Evolutionary conservation across 2,329 filamentous ascomycete species (phyloP).

Genomic region (Arachnopeziza araneosa): DNA sequence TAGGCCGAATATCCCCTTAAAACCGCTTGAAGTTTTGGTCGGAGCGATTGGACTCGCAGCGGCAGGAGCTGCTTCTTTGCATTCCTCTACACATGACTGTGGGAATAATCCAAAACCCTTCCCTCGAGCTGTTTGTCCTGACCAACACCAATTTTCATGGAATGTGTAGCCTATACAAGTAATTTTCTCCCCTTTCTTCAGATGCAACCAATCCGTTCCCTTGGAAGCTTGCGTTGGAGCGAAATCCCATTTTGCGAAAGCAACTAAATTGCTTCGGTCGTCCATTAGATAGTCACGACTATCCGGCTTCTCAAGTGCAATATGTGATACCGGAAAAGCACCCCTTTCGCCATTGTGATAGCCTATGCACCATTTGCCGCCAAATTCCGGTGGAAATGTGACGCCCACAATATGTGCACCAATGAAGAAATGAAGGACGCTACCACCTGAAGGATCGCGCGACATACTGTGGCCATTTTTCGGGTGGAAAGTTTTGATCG

Average conservation of each 20-base stretch:
- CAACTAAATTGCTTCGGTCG: slow-evolving; percentile 19
- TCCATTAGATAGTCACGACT: slow-evolving; percentile 26
- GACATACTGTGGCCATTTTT: slow-evolving; percentile 16
- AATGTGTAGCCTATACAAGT: slow-evolving; percentile 24
- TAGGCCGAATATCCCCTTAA: background rate
- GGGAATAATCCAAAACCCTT: slow-evolving; percentile 29
- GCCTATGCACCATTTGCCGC: slow-evolving; percentile 26
- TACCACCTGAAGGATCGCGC: slow-evolving; percentile 25
- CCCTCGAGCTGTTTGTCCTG: slow-evolving; percentile 25
- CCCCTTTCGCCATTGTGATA: slow-evolving; percentile 29
- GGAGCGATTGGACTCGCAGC: background rate
- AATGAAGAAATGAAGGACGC: slow-evolving; percentile 24
- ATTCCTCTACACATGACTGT: slow-evolving; percentile 22
- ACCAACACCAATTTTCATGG: slow-evolving; percentile 30
- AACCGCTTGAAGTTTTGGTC: background rate
- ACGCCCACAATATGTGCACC: slow-evolving; percentile 29
- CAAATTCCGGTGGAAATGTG: slow-evolving; percentile 25
- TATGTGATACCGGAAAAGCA: slow-evolving; percentile 22
- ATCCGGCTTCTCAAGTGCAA: slow-evolving; percentile 21
- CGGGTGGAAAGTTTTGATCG: slow-evolving; percentile 22
- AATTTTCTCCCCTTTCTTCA: slow-evolving; percentile 28
- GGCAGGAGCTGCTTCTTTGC: slow-evolving; percentile 3
- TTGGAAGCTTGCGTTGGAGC: slow-evolving; percentile 23
- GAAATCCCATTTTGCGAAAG: slow-evolving; percentile 29
- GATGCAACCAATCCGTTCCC: slow-evolving; percentile 25